Evolutionary conservation across 2,329 filamentous ascomycete species (phyloP).

Genomic region (Atkinsonella texensis): DNA sequence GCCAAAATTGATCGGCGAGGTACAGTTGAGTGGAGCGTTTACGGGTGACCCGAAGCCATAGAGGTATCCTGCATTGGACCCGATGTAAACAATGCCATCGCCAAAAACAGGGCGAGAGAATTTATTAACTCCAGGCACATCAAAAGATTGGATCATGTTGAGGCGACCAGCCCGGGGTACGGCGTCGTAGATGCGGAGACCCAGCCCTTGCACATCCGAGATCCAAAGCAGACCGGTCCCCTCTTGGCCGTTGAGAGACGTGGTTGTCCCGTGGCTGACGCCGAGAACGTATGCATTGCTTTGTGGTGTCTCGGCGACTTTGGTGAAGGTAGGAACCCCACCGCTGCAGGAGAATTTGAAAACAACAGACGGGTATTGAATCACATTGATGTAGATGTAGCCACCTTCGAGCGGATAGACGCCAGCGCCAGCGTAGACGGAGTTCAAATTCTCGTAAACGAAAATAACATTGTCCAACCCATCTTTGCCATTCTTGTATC

Average conservation of each 20-base stretch:
- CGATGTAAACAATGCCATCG: conserved; percentile 42
- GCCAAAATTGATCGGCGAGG: conserved; percentile 35
- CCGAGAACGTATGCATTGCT: conserved; percentile 41
- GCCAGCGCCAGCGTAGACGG: conserved; percentile 33
- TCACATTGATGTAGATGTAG: conserved; percentile 38
- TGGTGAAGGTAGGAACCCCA: conserved; percentile 40
- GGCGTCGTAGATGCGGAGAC: conserved; percentile 40
- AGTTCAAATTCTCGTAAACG: conserved; percentile 30
- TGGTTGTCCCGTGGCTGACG: conserved; percentile 44
- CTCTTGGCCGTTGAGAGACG: conserved; percentile 37
- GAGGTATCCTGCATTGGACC: conserved; percentile 35
- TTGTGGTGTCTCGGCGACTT: conserved; percentile 36
- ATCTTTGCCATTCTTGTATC: conserved; percentile 24
- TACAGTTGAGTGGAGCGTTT: conserved; percentile 41
- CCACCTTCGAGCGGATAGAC: conserved; percentile 37
- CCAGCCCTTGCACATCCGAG: conserved; percentile 40
- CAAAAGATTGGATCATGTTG: conserved; percentile 37
- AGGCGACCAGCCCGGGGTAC: conserved; percentile 34
- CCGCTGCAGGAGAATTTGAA: conserved; percentile 44
- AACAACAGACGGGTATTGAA: conserved; percentile 40
- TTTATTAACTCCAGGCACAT: conserved; percentile 39
- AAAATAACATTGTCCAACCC: conserved; percentile 31
- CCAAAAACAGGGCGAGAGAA: conserved; percentile 47
- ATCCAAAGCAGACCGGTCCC: conserved; percentile 47
- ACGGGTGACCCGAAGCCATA: conserved; percentile 45